Percentiles rank a stretch among this genome's conserved stretches.
Evolutionary conservation across 2,329 filamentous ascomycete genomes (phyloP).

Genomic region (Pochonia chlamydosporia): DNA sequence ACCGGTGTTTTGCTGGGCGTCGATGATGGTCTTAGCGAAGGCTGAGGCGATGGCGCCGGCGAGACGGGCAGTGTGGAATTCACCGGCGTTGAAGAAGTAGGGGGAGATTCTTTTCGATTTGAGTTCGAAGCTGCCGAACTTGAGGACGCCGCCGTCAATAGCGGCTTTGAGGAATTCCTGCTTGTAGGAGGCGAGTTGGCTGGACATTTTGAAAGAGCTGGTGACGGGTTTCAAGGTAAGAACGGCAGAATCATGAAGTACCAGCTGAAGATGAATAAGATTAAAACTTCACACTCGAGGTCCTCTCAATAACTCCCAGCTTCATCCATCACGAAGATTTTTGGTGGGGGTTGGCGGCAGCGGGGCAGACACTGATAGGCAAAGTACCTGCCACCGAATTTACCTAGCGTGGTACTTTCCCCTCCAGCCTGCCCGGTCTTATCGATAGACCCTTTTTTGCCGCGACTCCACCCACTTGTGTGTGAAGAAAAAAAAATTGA

Average conservation of each 20-base stretch:
- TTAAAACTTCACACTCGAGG: not conserved
- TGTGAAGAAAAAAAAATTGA: slow-evolving; percentile 22
- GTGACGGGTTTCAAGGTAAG: not conserved
- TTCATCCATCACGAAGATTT: no score
- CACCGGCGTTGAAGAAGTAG: slow-evolving; percentile 96
- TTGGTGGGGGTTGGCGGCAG: slow-evolving; percentile 13
- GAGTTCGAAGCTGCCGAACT: slow-evolving; percentile 79
- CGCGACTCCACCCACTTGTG: slow-evolving; percentile 17
- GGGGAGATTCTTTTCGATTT: slow-evolving; percentile 90
- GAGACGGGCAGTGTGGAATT: slow-evolving; percentile 77
- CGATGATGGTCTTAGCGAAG: slow-evolving; percentile 64
- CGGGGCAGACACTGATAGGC: slow-evolving; percentile 4
- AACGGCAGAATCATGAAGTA: no score
- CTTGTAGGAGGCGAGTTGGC: slow-evolving; percentile 59
- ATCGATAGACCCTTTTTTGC: slow-evolving; percentile 19
- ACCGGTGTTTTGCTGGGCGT: slow-evolving; percentile 34
- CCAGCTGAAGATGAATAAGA: not conserved
- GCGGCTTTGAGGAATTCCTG: slow-evolving; percentile 65
- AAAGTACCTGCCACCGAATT: slow-evolving; percentile 2
- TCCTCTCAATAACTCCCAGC: no score
- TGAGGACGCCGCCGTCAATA: slow-evolving; percentile 63
- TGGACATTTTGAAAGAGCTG: slow-evolving; percentile 8
- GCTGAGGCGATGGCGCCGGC: slow-evolving; percentile 73
- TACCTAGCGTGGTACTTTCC: not conserved
- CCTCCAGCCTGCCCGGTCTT: slow-evolving; percentile 6